Conservation (phyloP, 306 rosid genomes). For the Cucumis hystrix region DNA sequence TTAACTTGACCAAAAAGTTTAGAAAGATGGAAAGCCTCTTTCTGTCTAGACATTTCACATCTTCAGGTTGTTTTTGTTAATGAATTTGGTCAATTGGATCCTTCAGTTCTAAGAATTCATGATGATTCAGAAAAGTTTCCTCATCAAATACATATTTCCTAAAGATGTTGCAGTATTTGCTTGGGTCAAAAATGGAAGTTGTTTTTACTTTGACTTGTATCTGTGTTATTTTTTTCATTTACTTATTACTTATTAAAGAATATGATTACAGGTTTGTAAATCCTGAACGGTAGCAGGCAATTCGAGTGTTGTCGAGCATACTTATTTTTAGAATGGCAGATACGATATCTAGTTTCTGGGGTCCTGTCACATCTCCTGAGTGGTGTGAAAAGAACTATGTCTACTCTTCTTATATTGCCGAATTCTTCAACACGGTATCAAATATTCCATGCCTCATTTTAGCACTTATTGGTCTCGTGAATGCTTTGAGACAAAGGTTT, state of each 20-base stretch:
- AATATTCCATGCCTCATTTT: conserved; percentile 69
- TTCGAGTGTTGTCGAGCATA: background rate
- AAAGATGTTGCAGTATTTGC: background rate
- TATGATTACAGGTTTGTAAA: conserved; percentile 7
- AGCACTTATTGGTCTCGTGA: conserved; percentile 86
- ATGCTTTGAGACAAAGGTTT: conserved; percentile 76
- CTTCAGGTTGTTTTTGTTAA: background rate
- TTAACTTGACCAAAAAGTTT: background rate
- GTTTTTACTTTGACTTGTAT: background rate
- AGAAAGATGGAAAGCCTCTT: background rate
- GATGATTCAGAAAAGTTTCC: background rate
- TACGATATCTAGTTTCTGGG: conserved; percentile 66
- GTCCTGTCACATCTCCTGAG: conserved; percentile 65
- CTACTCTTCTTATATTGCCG: conserved; percentile 63
- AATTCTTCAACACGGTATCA: conserved; percentile 33
- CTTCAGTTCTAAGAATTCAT: background rate
- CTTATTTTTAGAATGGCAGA: conserved; percentile 36
- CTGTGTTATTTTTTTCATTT: background rate
- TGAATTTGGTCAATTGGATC: background rate
- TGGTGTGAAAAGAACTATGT: conserved; percentile 68
- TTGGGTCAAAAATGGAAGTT: background rate
- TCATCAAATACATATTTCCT: background rate
- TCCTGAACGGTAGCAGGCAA: background rate
- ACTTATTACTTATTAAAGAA: background rate
- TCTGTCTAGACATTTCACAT: background rate